A percentile compares a stretch with the other conserved stretches of the same genome.
These are phyloP conservation scores for Misopates orontium DNA, from an alignment of 257 asterid species.

Conservation along the genomic window DNA sequence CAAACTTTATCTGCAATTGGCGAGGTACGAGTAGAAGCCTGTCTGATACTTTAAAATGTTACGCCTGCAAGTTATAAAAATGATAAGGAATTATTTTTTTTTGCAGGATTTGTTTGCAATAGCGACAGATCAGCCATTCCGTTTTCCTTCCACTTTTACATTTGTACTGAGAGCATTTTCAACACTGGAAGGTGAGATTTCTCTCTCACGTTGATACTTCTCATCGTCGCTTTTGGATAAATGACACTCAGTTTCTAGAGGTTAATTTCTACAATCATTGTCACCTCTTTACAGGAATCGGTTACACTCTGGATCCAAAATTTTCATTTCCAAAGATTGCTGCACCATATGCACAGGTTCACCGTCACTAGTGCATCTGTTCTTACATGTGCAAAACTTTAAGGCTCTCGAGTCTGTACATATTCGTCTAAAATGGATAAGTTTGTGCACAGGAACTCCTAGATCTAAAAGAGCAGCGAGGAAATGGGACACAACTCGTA, in stretches of 20 bases:
- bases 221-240: too few relatives aligned
- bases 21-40: slow-evolving; percentile 53
- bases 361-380: slow-evolving; percentile 3
- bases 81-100: neutral
- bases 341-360: slow-evolving; percentile 94
- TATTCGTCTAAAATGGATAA: neutral
- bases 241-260: too few relatives aligned
- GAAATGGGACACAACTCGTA: slow-evolving; percentile 66
- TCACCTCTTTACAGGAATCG: slow-evolving; percentile 57
- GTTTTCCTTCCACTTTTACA: slow-evolving; percentile 91
- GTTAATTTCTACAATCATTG: too few relatives aligned
- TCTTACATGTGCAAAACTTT: neutral
- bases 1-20: slow-evolving; percentile 97
- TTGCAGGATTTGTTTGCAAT: slow-evolving; percentile 97
- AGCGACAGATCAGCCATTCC: slow-evolving; percentile 96
- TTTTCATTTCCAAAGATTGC: slow-evolving; percentile 94
- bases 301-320: slow-evolving; percentile 76
- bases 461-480: slow-evolving; percentile 67
- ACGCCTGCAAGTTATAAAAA: neutral
- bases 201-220: slow-evolving; percentile 22
- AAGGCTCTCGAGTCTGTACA: neutral
- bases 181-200: slow-evolving; percentile 83
- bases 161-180: slow-evolving; percentile 94
- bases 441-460: slow-evolving; percentile 66
- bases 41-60: neutral